These are phyloP conservation scores for Acacia pycnantha DNA, from an alignment of 331 rosid species.

Conservation along the genomic window DNA sequence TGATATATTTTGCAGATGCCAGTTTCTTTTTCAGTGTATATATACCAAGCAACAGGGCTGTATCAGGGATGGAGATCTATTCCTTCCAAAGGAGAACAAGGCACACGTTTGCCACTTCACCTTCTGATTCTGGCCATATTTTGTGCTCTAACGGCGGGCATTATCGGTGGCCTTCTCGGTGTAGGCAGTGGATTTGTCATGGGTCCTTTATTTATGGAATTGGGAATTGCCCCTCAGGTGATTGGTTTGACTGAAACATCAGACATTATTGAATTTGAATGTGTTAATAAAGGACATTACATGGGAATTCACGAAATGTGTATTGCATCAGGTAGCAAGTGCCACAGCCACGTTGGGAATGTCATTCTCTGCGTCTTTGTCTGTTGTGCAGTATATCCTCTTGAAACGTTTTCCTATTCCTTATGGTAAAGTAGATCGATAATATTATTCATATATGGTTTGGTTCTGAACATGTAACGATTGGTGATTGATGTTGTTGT, in stretches of 20 bases:
- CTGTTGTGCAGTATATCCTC: conserved; percentile 77
- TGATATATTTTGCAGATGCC: conserved; percentile 53
- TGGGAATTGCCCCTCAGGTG: conserved; percentile 81
- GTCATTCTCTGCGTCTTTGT: conserved; percentile 82
- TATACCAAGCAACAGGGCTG: conserved; percentile 59
- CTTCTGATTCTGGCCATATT: conserved; percentile 51
- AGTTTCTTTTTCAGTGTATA: conserved; percentile 54
- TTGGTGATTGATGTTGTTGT: not conserved
- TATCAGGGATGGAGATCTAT: conserved; percentile 53
- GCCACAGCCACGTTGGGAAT: conserved; percentile 84
- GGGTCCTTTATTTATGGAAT: conserved; percentile 84
- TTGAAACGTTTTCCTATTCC: conserved; percentile 81
- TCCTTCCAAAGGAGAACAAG: conserved; percentile 44
- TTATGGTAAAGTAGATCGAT: conserved; percentile 44
- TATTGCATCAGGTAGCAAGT: conserved; percentile 65
- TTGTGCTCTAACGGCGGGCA: conserved; percentile 63
- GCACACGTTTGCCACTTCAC: conserved; percentile 44
- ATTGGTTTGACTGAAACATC: not conserved
- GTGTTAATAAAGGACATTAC: not conserved
- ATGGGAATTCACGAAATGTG: not conserved
- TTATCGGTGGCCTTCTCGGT: conserved; percentile 81
- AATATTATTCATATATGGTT: not conserved
- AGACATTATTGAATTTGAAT: not conserved
- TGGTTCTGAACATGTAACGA: not conserved
- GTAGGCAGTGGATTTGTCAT: conserved; percentile 82